Evolutionary conservation across 1,139 yeast genomes (phyloP).

Genomic region (Saccharomycopsis crataegensis): DNA sequence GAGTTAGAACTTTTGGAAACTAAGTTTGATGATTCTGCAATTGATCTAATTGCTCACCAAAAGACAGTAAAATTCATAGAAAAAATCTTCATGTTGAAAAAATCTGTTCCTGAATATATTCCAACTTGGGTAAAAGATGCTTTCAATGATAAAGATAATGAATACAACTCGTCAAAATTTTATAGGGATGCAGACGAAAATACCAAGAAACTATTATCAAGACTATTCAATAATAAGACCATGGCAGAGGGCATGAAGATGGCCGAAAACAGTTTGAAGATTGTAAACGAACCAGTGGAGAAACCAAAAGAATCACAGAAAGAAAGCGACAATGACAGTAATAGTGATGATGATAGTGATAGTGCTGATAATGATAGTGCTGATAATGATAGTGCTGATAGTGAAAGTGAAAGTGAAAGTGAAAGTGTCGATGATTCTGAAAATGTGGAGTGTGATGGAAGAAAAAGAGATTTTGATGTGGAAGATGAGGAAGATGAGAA

Average conservation of each 20-base stretch:
- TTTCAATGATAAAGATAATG: constrained; percentile 25
- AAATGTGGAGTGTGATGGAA: constrained; percentile 24
- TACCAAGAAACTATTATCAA: constrained; percentile 44
- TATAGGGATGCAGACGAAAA: constrained; percentile 43
- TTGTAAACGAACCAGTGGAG: constrained; percentile 50
- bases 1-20: constrained; percentile 22
- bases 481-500: constrained; percentile 26
- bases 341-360: constrained; percentile 23
- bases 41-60: constrained; percentile 26
- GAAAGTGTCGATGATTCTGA: constrained; percentile 23
- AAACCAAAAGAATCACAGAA: constrained; percentile 23
- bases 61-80: constrained; percentile 26
- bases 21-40: constrained; percentile 17
- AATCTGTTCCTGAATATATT: constrained; percentile 23
- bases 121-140: constrained; percentile 29
- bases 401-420: constrained; percentile 19
- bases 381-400: constrained; percentile 22
- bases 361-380: constrained; percentile 22
- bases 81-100: constrained; percentile 20
- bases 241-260: constrained; percentile 40
- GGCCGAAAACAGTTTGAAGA: constrained; percentile 51
- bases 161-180: constrained; percentile 38
- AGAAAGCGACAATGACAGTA: constrained; percentile 23
- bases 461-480: constrained; percentile 22
- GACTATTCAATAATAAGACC: constrained; percentile 49